Percentiles rank a stretch among this genome's conserved stretches.
phyloP scores from a whole-genome alignment of 2,329 filamentous ascomycete genomes.

The Penicillium olsonii region DNA sequence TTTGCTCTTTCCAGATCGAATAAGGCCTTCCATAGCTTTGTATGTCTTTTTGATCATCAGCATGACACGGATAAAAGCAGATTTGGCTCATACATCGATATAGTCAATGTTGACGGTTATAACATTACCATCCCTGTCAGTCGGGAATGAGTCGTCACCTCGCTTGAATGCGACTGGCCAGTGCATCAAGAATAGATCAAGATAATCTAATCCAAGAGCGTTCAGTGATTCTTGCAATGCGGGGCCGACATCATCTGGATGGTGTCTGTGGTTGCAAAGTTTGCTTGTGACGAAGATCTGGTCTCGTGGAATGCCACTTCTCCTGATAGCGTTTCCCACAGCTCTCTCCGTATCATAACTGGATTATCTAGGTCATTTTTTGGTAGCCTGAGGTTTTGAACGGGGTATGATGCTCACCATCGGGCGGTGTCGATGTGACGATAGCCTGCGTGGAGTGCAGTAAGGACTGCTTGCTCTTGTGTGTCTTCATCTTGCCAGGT shows the following conservation, averaged over 20 bases:
- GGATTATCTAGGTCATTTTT: neutral
- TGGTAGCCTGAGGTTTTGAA: neutral
- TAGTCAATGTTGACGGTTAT: constrained; percentile 49
- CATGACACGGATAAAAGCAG: neutral
- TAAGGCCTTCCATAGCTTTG: constrained; percentile 51
- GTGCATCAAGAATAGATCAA: constrained; percentile 72
- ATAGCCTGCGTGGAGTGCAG: constrained; percentile 54
- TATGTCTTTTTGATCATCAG: constrained; percentile 42
- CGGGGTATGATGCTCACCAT: constrained; percentile 34
- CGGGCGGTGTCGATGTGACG: constrained; percentile 57
- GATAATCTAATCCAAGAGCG: constrained; percentile 65
- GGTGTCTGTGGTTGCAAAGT: constrained; percentile 66
- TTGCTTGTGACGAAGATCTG: constrained; percentile 69
- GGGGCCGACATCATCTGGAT: constrained; percentile 61
- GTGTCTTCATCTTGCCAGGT: constrained; percentile 57
- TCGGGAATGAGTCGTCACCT: constrained; percentile 50
- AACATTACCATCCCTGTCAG: constrained; percentile 44
- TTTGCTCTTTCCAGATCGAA: constrained; percentile 45
- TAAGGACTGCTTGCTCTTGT: constrained; percentile 51
- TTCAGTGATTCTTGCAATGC: constrained; percentile 64
- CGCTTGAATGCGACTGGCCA: constrained; percentile 60
- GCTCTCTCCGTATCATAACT: constrained; percentile 66
- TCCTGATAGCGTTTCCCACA: constrained; percentile 64
- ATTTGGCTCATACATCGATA: constrained; percentile 44
- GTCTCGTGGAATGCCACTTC: constrained; percentile 63